phyloP scores from a whole-genome alignment of 306 rosid species.

The Pterocarpus macrocarpus region DNA sequence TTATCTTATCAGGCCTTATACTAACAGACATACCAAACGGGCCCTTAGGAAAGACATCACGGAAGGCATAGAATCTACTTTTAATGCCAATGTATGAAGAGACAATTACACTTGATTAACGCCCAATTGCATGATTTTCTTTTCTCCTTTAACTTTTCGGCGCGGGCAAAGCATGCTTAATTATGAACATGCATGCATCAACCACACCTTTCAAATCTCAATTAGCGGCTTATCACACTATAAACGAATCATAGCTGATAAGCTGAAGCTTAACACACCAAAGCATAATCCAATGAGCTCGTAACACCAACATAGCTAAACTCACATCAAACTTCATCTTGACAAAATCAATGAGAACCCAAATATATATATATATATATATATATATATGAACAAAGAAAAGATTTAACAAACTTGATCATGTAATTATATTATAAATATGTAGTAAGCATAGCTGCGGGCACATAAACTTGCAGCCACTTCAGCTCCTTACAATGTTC shows the following conservation, averaged over 20 bases:
- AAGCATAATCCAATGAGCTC: background rate
- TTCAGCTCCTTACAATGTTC: conserved; percentile 60
- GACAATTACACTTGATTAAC: conserved; percentile 29
- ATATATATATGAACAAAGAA: background rate
- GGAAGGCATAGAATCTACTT: conserved; percentile 44
- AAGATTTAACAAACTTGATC: background rate
- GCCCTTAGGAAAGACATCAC: conserved; percentile 20
- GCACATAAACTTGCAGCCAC: conserved; percentile 71
- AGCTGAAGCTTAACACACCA: background rate
- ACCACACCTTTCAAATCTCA: conserved; percentile 22
- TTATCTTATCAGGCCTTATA: too few species aligned
- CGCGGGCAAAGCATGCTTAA: conserved; percentile 31
- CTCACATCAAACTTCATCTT: background rate
- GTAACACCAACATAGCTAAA: background rate
- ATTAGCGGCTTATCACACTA: background rate
- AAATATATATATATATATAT: background rate
- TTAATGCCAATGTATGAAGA: conserved; percentile 21
- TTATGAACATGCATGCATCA: conserved; percentile 28
- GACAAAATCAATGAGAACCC: background rate
- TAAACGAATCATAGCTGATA: background rate
- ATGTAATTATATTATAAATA: background rate
- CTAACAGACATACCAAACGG: background rate
- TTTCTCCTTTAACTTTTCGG: conserved; percentile 47
- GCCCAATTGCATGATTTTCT: conserved; percentile 23
- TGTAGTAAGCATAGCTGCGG: conserved; percentile 67